These are phyloP conservation scores for Fusarium acutatum DNA, from an alignment of 2,329 filamentous ascomycete species.

Conservation along the genomic window DNA sequence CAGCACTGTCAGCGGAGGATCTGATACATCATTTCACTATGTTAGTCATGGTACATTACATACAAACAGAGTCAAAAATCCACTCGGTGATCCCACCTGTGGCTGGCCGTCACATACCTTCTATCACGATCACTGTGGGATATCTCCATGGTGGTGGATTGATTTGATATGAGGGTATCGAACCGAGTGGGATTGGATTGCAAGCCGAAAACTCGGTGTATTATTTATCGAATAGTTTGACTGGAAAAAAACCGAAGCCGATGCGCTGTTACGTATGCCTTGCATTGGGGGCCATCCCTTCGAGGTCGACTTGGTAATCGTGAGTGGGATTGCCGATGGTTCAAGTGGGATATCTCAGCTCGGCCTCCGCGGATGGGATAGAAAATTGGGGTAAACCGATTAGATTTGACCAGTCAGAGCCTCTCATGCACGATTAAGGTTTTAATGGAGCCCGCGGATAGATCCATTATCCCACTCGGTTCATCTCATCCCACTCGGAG, in stretches of 20 bases:
- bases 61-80: not conserved
- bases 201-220: not conserved
- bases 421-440: rapidly evolving
- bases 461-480: slow-evolving; percentile 22
- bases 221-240: not conserved
- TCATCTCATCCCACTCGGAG: slow-evolving; percentile 11
- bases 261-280: slow-evolving; percentile 5
- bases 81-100: slow-evolving; percentile 25
- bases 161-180: not conserved
- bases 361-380: not conserved
- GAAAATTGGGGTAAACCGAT: not conserved
- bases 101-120: not conserved
- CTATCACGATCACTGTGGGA: slow-evolving; percentile 31
- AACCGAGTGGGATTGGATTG: slow-evolving; percentile 35
- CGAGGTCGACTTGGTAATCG: slow-evolving; percentile 35
- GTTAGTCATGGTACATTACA: not conserved
- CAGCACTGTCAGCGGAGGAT: slow-evolving; percentile 21
- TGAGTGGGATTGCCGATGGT: slow-evolving; percentile 27
- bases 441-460: not conserved
- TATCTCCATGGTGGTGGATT: slow-evolving; percentile 28
- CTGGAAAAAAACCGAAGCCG: not conserved
- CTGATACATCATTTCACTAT: not conserved
- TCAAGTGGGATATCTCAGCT: slow-evolving; percentile 29
- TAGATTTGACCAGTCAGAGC: not conserved
- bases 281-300: slow-evolving; percentile 13